Base-by-base conservation (phyloP, 768 basidiomycete genomes). In the Lactarius sp. region DNA sequence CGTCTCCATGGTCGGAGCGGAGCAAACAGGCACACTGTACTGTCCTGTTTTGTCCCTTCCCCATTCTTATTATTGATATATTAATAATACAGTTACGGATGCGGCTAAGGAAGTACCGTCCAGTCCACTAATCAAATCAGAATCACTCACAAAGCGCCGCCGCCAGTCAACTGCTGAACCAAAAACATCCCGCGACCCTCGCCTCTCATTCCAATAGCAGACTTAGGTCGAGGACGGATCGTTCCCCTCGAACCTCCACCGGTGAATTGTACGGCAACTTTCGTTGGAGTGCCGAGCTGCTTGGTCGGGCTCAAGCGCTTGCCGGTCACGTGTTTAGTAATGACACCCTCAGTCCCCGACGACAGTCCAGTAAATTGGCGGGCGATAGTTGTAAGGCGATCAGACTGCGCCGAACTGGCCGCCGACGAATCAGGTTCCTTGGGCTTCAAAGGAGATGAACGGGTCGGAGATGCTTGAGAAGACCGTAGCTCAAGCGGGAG, bases 91-190 rank as follows among this genome's bases (percentile, higher is more conserved):
- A 51, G 39, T 22, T 27, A 39, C 60, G 31, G 16, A 49, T 10
- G 22, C 31, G n/a, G 36, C 27, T 27, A 27, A 27, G 27, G 27
- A 27, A 41, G 41, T 31, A 42, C 31, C 12, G 33, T 31, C 44
- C n/a, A 59, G 52, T 16, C 41, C 34, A 20, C 20, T 14, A 8
- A 37, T 49, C 52, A 20, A 54, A 46, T 55, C 52, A 12, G 34
- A 14, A 39, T 49, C 33, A 44, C 59, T 60, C 54, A 65, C 52
- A 59, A 6, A 5, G n/a, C 52, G n/a, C 49, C 53, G 4, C 78
- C 78, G 33, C 88, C 90, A 8, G 91, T 92, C 79, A 92, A 79
- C 72, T 92, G 90, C 69, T 84, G 78, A 52, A 92, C 87, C 61
- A 92, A 75, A 73, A 83, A 88, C 87, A 91, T 83, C 9, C 82